phyloP scores from a whole-genome alignment of 2,329 filamentous ascomycete genomes.

The Alternaria conjuncta region DNA sequence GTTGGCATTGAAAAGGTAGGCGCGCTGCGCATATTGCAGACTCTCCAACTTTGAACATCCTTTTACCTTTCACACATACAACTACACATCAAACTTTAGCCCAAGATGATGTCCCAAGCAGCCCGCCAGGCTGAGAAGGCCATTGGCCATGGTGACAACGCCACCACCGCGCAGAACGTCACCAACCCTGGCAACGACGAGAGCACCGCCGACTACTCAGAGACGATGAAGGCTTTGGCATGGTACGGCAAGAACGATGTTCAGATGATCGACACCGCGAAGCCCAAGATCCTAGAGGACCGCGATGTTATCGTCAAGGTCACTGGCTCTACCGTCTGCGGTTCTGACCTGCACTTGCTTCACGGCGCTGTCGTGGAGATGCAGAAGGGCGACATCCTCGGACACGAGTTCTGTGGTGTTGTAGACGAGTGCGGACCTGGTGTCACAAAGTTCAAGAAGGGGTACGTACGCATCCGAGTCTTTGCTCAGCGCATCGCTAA shows the following conservation, averaged over 20 bases:
- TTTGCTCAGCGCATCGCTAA: conserved; percentile 17
- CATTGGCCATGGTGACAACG: conserved; percentile 71
- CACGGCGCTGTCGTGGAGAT: conserved; percentile 57
- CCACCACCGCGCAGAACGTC: conserved; percentile 72
- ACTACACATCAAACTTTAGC: conserved; percentile 12
- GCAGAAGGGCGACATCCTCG: conserved; percentile 59
- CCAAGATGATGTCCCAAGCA: conserved; percentile 55
- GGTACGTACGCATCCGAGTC: conserved; percentile 27
- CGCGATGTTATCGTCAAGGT: conserved; percentile 82
- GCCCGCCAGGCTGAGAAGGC: conserved; percentile 71
- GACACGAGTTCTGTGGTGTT: conserved; percentile 60
- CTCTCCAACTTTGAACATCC: background rate
- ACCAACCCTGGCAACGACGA: conserved; percentile 61
- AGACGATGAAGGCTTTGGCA: conserved; percentile 78
- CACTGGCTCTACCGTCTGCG: conserved; percentile 69
- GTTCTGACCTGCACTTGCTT: conserved; percentile 65
- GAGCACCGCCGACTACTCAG: conserved; percentile 55
- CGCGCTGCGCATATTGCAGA: background rate
- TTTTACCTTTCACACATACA: background rate
- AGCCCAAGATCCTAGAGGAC: conserved; percentile 74
- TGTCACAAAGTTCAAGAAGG: conserved; percentile 53
- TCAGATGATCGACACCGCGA: conserved; percentile 70
- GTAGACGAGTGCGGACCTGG: conserved; percentile 55
- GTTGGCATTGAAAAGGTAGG: conserved; percentile 22
- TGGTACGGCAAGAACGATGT: conserved; percentile 87